phyloP scores from a whole-genome alignment of 179 eudicot genomes.

The Beta lomatogona region DNA sequence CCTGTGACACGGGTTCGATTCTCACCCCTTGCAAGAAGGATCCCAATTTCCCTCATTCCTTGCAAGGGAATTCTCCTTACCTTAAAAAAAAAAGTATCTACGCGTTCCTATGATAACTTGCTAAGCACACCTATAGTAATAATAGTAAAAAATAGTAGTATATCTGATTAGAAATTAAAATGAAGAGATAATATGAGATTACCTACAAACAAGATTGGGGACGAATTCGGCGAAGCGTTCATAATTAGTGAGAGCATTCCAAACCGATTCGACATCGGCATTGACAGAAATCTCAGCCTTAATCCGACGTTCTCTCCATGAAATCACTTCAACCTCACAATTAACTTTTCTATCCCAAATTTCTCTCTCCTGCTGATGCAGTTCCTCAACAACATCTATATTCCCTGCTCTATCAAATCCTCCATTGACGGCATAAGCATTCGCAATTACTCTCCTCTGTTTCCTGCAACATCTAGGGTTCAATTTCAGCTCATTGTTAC shows the following conservation, averaged over 20 bases:
- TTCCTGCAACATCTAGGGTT: conserved; percentile 24
- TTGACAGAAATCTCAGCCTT: conserved; percentile 64
- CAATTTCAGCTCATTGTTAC: neutral
- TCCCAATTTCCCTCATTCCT: too few relatives aligned
- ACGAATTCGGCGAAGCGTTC: conserved; percentile 95
- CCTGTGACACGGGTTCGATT: too few relatives aligned
- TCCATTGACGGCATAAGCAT: conserved; percentile 22
- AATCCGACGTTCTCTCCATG: conserved; percentile 89
- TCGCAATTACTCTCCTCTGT: conserved; percentile 2
- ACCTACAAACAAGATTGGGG: conserved; percentile 93
- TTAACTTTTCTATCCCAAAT: conserved; percentile 36
- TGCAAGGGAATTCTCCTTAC: too few relatives aligned
- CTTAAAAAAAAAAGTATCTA: too few relatives aligned
- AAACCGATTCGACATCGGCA: conserved; percentile 75
- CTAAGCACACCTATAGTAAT: neutral
- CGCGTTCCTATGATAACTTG: too few relatives aligned
- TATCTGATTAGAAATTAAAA: neutral
- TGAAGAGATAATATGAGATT: neutral
- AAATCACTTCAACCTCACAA: conserved; percentile 88
- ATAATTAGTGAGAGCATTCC: conserved; percentile 93
- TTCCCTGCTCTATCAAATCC: conserved; percentile 25
- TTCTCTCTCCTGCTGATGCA: conserved; percentile 32
- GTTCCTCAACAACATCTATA: conserved; percentile 10
- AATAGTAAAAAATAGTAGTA: neutral
- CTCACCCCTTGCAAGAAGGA: too few relatives aligned